These are phyloP conservation scores for Entoloma clypeatum DNA, from an alignment of 1,284 basidiomycete genomes.

Conservation along the genomic window DNA sequence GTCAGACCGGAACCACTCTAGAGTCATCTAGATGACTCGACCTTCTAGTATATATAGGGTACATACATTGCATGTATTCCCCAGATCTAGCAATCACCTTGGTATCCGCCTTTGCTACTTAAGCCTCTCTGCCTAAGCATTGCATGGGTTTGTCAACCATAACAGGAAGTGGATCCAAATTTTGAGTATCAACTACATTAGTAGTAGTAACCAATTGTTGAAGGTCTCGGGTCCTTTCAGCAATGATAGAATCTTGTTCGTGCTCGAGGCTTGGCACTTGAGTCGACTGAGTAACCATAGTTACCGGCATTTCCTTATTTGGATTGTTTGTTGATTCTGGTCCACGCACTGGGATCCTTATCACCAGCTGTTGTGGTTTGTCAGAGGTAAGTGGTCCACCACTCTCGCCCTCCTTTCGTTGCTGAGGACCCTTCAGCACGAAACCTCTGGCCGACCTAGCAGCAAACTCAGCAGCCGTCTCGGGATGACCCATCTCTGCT, in stretches of 20 bases:
- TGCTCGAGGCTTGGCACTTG: too few relatives aligned
- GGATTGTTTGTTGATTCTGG: neutral
- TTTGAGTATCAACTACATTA: neutral
- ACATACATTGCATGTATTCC: too few relatives aligned
- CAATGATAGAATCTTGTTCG: neutral
- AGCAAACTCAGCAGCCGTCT: constrained; percentile 19
- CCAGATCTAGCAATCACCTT: too few relatives aligned
- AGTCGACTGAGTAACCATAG: too few relatives aligned
- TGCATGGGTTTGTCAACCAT: too few relatives aligned
- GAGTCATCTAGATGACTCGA: too few relatives aligned
- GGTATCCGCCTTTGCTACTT: too few relatives aligned
- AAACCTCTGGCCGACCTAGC: constrained; percentile 11
- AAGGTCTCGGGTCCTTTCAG: neutral
- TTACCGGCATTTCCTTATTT: too few relatives aligned
- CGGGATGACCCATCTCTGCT: constrained; percentile 15
- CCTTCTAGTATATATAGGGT: too few relatives aligned
- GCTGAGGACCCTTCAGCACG: constrained; percentile 19
- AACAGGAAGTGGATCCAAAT: neutral
- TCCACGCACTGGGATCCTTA: neutral
- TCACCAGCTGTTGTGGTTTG: constrained; percentile 1
- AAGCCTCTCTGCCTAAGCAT: too few relatives aligned
- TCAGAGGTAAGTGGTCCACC: constrained; percentile 1
- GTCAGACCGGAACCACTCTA: too few relatives aligned
- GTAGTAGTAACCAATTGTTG: too few relatives aligned
- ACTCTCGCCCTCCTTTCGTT: constrained; percentile 24